These are phyloP conservation scores for Fusarium metavorans DNA, from an alignment of 2,329 filamentous ascomycete genomes.

Conservation along the genomic window DNA sequence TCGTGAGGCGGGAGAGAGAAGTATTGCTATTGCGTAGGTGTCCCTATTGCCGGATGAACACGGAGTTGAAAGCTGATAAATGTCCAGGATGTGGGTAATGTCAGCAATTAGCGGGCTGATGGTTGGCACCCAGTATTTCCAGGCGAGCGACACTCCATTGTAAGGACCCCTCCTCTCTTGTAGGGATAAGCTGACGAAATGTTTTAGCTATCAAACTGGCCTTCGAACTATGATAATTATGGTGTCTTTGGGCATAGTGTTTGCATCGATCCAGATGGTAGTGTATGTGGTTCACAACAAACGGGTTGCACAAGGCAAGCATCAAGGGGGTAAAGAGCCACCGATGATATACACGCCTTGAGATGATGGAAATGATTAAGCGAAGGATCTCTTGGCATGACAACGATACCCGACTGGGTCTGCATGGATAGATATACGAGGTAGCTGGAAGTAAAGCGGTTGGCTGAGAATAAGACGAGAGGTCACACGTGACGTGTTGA, in stretches of 20 bases:
- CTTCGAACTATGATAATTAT: slow-evolving; percentile 7
- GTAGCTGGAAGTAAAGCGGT: background rate
- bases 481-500: background rate
- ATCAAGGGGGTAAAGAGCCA: background rate
- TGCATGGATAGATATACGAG: background rate
- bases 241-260: slow-evolving; percentile 4
- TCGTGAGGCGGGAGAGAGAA: slow-evolving; percentile 57
- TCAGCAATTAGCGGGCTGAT: slow-evolving; percentile 60
- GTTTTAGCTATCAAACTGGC: background rate
- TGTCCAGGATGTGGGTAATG: slow-evolving; percentile 57
- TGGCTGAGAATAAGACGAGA: background rate
- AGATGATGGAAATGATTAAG: background rate
- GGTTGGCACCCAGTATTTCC: slow-evolving; percentile 62
- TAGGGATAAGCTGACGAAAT: background rate
- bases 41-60: background rate
- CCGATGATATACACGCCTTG: slow-evolving; percentile 15
- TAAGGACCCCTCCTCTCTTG: background rate
- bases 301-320: slow-evolving; percentile 23
- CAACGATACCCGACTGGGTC: background rate
- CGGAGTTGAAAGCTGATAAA: slow-evolving; percentile 48
- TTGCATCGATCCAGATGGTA: background rate
- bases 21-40: slow-evolving; percentile 53
- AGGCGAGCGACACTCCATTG: slow-evolving; percentile 53
- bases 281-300: slow-evolving; percentile 3
- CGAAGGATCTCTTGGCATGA: background rate